Evolutionary conservation across 345 rosid species (phyloP).

Genomic region (Syzygium jambos): DNA sequence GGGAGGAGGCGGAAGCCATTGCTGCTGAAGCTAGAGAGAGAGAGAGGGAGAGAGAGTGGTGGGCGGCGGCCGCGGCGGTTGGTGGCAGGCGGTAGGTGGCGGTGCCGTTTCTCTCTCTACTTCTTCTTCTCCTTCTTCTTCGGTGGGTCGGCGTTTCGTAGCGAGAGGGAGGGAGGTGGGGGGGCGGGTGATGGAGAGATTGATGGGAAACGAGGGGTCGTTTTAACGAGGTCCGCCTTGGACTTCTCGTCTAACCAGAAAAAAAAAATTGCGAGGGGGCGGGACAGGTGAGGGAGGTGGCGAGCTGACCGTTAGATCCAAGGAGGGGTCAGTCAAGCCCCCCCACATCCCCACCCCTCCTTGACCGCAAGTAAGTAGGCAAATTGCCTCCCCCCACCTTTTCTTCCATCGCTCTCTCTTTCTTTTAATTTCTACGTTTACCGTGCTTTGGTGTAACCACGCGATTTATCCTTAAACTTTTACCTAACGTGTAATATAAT

Average conservation of each 20-base stretch:
- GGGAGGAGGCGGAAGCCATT: conserved; percentile 11
- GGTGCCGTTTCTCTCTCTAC: not conserved
- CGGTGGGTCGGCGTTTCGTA: not conserved
- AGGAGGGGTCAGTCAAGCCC: too few species aligned
- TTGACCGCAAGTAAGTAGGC: too few species aligned
- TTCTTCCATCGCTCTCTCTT: too few species aligned
- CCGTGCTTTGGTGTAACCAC: not conserved
- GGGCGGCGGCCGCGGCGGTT: not conserved
- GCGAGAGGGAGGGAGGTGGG: not conserved
- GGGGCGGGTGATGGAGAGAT: not conserved
- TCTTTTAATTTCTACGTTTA: not conserved
- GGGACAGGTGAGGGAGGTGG: not conserved
- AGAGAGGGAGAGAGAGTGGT: not conserved
- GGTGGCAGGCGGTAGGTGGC: not conserved
- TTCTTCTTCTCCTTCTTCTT: too few species aligned
- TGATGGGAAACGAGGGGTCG: not conserved
- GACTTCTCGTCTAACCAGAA: not conserved
- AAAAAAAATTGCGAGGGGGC: rapidly evolving
- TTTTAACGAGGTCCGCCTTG: not conserved
- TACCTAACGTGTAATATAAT: too few species aligned
- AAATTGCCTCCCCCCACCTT: too few species aligned
- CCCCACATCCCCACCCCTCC: too few species aligned
- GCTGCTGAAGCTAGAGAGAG: not conserved
- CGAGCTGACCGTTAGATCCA: not conserved
- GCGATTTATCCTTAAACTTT: too few species aligned